These are phyloP conservation scores for Fusarium fujikuroi DNA, from an alignment of 2,329 filamentous ascomycete species.

Conservation along the genomic window DNA sequence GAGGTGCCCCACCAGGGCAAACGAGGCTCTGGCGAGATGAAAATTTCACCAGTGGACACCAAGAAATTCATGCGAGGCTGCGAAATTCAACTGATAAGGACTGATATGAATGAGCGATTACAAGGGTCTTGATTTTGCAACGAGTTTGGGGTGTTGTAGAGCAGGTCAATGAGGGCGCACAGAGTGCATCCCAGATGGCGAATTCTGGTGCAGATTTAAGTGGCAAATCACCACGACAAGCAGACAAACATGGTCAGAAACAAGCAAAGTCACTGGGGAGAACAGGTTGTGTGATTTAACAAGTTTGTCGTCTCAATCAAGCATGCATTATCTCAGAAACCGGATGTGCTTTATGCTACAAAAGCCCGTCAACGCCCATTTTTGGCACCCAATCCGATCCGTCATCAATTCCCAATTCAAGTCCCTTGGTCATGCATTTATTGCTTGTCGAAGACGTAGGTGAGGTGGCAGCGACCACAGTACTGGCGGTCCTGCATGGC, in stretches of 20 bases:
- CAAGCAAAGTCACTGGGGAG: neutral
- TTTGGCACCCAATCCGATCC: constrained; percentile 49
- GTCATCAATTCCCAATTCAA: constrained; percentile 47
- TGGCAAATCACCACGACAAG: neutral
- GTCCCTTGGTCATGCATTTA: constrained; percentile 52
- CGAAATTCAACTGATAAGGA: constrained; percentile 17
- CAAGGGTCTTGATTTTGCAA: neutral
- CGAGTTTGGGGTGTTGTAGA: neutral
- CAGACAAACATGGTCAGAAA: neutral
- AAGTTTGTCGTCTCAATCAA: constrained; percentile 48
- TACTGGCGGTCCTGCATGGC: constrained; percentile 99
- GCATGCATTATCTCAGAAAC: constrained; percentile 54
- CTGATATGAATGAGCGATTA: neutral
- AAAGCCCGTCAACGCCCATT: constrained; percentile 53
- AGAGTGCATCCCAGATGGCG: too few relatives aligned
- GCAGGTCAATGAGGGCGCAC: accelerated
- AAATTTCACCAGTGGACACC: constrained; percentile 31
- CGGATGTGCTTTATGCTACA: constrained; percentile 57
- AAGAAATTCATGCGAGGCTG: constrained; percentile 41
- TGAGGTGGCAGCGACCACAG: constrained; percentile 81
- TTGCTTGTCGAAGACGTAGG: constrained; percentile 78
- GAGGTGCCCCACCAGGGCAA: constrained; percentile 38
- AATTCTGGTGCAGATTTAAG: neutral
- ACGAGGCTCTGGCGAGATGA: constrained; percentile 40
- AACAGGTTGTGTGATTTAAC: constrained; percentile 14